Conservation (phyloP, 2,329 filamentous ascomycete species). For the Cercospora nicotianae region DNA sequence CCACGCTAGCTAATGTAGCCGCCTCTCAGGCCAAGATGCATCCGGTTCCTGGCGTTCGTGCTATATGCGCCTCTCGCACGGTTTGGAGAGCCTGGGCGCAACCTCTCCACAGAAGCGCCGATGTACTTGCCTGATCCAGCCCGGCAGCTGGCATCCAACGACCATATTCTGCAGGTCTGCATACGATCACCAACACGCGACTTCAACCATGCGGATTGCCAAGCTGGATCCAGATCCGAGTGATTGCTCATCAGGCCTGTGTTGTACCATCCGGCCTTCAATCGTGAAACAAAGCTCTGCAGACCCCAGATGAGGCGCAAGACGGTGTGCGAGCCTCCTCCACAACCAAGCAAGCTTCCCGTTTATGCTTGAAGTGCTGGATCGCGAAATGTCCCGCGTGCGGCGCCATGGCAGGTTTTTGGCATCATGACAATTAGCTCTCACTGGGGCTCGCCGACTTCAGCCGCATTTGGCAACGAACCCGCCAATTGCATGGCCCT, state of each 20-base stretch:
- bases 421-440: slow-evolving; percentile 8
- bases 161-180: background rate
- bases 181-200: background rate
- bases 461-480: slow-evolving; percentile 3
- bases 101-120: background rate
- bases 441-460: background rate
- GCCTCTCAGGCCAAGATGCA: background rate
- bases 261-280: background rate
- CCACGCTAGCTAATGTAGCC: background rate
- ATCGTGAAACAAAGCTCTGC: background rate
- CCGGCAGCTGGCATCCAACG: background rate
- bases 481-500: slow-evolving; percentile 6
- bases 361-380: slow-evolving; percentile 7
- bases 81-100: background rate
- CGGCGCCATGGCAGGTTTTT: background rate
- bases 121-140: background rate
- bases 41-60: background rate
- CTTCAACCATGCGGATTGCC: background rate
- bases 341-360: slow-evolving; percentile 10
- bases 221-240: background rate
- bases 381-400: background rate
- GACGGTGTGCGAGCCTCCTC: slow-evolving; percentile 2
- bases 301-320: background rate
- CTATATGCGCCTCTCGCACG: background rate
- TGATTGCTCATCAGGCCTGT: background rate